Evolutionary conservation across 208 protist genomes (phyloP), one percentile per base, ranked within the genome.

Genomic region (Strigomonas culicis): DNA sequence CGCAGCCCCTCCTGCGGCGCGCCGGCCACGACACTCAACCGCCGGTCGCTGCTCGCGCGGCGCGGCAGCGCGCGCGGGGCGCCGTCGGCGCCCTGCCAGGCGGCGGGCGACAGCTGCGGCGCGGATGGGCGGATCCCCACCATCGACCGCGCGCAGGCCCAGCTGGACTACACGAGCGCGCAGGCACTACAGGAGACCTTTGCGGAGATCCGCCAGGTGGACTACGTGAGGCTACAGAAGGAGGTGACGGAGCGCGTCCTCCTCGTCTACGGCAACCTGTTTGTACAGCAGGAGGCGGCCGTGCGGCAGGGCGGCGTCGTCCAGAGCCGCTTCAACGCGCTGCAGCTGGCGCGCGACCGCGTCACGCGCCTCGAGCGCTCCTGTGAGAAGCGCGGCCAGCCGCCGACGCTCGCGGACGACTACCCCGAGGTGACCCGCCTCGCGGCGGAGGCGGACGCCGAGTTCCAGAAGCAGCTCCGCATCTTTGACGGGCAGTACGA

Each of bases 401-500:
- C 25, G 19, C 31, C 39, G 19, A 60, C 30, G 24, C 30, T 27
- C 17, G n/a, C 8, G 13, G 7, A 27, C 11, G 24, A 7, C 34
- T 60, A 60, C 34, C 6, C 56, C 56, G 10, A 27, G 4, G 56
- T 21, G 31, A 11, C 24, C 13, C 36, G 24, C 19, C 31, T 24
- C 2, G 10, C 31, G 30, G 31, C 2, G 4, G 56, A 39, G 17
- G 56, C 56, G 27, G 56, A 60, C 15, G 56, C 56, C 7, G 24
- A 49, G 31, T 60, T 47, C 24, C 36, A 39, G 31, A 2, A 39
- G 31, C 22, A 21, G 24, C 39, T 60, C 7, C 27, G 27, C 24
- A 31, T 46, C 10, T 60, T 60, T 44, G 56, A 44, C 39, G 39
- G 24, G 24, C 24, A 60, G 31, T 60, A 60, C 34, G 56, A 60